Evolutionary conservation across 179 eudicot genomes (phyloP).

Genomic region (Camellia oleifera): DNA sequence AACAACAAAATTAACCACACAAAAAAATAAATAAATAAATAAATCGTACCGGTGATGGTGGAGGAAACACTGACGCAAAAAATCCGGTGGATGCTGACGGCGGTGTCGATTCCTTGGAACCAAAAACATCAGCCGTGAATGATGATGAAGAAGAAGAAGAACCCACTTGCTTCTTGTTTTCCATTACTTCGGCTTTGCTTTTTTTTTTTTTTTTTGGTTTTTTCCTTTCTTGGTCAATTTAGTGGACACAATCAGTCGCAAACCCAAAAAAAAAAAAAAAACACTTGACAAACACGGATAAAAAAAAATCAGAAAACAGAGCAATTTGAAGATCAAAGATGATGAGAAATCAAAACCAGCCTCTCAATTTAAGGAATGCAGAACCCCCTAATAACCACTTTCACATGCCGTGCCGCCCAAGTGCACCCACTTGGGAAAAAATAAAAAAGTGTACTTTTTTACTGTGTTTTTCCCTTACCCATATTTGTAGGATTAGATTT

Average conservation of each 20-base stretch:
- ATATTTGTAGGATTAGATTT: not conserved
- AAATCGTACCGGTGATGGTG: slow-evolving; percentile 18
- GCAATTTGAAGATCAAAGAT: not conserved
- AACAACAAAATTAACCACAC: not conserved
- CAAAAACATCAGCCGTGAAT: slow-evolving; percentile 25
- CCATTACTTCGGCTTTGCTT: not conserved
- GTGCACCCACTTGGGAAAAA: not conserved
- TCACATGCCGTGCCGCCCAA: not conserved
- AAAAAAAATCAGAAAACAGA: not conserved
- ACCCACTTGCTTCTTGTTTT: slow-evolving; percentile 14
- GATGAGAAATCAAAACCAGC: not conserved
- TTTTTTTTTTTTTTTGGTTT: too few species aligned
- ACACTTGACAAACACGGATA: not conserved
- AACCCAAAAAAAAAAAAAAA: not conserved
- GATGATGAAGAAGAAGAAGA: slow-evolving; percentile 23
- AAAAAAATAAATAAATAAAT: not conserved
- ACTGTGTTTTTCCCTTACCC: not conserved
- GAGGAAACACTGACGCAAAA: slow-evolving; percentile 28
- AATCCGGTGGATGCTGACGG: slow-evolving; percentile 17
- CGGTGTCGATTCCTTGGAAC: slow-evolving; percentile 13
- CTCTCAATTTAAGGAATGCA: not conserved
- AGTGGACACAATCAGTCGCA: too few species aligned
- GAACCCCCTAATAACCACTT: not conserved
- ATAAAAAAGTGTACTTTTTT: not conserved
- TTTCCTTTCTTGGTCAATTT: not conserved